Evolutionary conservation across 805 yeast species (phyloP).

Genomic region (Nakazawaea molendinolei): DNA sequence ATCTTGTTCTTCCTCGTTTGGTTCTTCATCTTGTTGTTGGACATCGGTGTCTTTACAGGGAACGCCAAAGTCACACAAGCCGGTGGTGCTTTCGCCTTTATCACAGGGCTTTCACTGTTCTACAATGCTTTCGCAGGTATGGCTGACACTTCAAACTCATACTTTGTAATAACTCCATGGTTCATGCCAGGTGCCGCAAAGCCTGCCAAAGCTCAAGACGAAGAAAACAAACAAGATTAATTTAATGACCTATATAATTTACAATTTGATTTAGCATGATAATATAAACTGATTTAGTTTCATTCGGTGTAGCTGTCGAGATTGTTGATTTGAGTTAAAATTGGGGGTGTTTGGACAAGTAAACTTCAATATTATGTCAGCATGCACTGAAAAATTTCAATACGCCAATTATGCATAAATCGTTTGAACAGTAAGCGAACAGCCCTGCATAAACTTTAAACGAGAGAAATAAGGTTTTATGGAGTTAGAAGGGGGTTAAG

Average conservation of each 20-base stretch:
- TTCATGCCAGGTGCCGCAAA: constrained; percentile 37
- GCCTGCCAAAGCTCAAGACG: constrained; percentile 17
- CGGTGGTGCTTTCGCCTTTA: constrained; percentile 42
- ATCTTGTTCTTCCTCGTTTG: constrained; percentile 35
- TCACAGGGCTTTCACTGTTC: constrained; percentile 37
- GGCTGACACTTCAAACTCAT: constrained; percentile 49
- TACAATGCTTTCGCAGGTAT: constrained; percentile 42
- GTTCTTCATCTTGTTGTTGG: constrained; percentile 38
- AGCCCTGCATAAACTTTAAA: no score
- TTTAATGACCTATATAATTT: not conserved
- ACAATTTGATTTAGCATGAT: no score
- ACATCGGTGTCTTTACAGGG: constrained; percentile 36
- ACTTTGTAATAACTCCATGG: constrained; percentile 43
- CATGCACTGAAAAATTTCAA: no score
- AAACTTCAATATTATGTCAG: no score
- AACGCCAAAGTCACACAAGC: constrained; percentile 28
- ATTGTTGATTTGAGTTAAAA: no score
- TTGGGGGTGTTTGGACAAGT: no score
- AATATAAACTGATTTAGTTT: no score
- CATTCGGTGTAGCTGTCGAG: no score
- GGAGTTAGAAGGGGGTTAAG: no score
- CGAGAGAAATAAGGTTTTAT: no score
- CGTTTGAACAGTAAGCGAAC: no score
- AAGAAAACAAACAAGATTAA: constrained; percentile 2
- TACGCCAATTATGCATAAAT: no score